Base-by-base conservation (phyloP, 177 flowering plant species). In the Tripterygium wilfordii region DNA sequence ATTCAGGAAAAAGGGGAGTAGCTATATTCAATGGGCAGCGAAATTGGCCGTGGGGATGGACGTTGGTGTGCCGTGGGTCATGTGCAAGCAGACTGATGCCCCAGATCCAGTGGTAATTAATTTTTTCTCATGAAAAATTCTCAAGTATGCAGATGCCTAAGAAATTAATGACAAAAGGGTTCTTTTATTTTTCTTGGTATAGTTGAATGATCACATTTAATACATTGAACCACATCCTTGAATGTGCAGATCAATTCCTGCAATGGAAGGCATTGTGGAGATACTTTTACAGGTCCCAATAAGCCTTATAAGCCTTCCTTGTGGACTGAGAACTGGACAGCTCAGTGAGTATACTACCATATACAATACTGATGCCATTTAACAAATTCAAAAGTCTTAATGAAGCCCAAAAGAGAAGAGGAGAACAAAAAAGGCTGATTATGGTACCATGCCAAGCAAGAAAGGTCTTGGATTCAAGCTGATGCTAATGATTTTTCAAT, bases 291-390 rank as follows among this genome's bases (percentile, higher is more conserved):
- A 14, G 96, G 96, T 4, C 94, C 94, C 13, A 85, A 88, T 38
- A 59, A 33, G 20, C 84, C 84, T 8, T 17, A 62, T 57, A 88
- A 88, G 64, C 99, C 99, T 19, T 19, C 66, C 20, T 40, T 94
- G 1, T 94, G 97, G 97, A 85, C 99, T 31, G 99, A 94, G 63
- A 94, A 94, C 60, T 94, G 99, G 99, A 94, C 97, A 42, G 84
- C 95, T 49, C 92, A 81, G 97, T 92, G 45, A 71, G 96, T 58
- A 23, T 45, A 30, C 14, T 22, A 1, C 8, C 4, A 7, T 51
- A n/a, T 39, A 2, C 5, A 14, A 20, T 21, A 4, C 8, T 2
- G 14, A 40, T 5, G 3, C 4, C 25, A 28, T 7, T 22, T 13
- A 44, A 44, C 4, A 13, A 27, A 1, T n/a, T 15, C 4, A 15